Evolutionary conservation across 23 red algal genomes (phyloP).

Genomic region (Rhodosorus marinus): DNA sequence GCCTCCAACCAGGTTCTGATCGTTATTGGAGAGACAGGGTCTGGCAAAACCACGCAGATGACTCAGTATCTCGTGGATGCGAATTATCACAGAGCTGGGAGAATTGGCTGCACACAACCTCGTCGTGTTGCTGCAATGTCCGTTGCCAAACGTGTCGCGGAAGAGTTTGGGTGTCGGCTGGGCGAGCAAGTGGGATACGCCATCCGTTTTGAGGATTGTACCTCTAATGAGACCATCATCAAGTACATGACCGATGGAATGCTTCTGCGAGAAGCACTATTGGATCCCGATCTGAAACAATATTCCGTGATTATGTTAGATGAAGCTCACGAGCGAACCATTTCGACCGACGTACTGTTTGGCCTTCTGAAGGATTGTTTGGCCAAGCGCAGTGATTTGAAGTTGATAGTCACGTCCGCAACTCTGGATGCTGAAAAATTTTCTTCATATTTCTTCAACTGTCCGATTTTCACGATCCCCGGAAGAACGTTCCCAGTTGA

Average conservation of each 20-base stretch:
- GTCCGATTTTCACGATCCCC: conserved; percentile 82
- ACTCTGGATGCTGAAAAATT: conserved; percentile 95
- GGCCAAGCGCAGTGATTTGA: conserved; percentile 31
- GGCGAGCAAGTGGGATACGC: conserved; percentile 87
- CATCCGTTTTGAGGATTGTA: conserved; percentile 94
- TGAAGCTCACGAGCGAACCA: conserved; percentile 94
- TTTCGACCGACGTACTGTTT: conserved; percentile 91
- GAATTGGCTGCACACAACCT: conserved; percentile 94
- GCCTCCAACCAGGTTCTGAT: conserved; percentile 60
- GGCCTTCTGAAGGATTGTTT: conserved; percentile 65
- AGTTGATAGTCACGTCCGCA: conserved; percentile 84
- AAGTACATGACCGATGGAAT: conserved; percentile 99
- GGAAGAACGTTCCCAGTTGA: conserved; percentile 86
- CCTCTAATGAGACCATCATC: conserved; percentile 62
- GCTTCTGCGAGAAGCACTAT: conserved; percentile 83
- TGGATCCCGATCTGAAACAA: conserved; percentile 41
- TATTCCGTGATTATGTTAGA: conserved; percentile 94
- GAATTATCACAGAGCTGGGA: conserved; percentile 16
- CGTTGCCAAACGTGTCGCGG: conserved; percentile 78
- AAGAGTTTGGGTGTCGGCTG: conserved; percentile 56
- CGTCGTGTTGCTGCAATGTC: conserved; percentile 80
- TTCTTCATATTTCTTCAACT: conserved; percentile 65
- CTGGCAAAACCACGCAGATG: conserved; percentile 97
- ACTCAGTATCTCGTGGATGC: conserved; percentile 85
- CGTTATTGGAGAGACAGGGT: conserved; percentile 93